These are phyloP conservation scores for Citrus cavaleriei DNA, from an alignment of 345 rosid genomes.

Conservation along the genomic window DNA sequence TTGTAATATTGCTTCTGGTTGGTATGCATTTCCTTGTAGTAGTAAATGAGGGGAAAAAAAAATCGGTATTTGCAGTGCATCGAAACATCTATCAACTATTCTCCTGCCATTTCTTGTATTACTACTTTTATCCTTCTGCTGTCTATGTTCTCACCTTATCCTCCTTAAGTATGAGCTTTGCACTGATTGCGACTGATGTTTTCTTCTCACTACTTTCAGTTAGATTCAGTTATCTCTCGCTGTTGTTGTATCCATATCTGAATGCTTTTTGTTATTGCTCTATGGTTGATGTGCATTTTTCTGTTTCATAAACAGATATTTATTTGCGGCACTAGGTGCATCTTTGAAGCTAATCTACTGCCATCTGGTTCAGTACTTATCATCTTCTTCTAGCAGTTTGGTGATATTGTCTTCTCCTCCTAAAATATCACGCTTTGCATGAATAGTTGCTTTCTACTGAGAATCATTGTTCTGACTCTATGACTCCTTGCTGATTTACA, in stretches of 20 bases:
- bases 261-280: background rate
- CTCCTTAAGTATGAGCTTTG: background rate
- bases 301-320: background rate
- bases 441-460: background rate
- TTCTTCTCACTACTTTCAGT: background rate
- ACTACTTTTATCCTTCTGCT: background rate
- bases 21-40: conserved; percentile 19
- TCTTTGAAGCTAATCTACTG: background rate
- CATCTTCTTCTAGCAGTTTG: background rate
- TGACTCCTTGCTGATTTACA: too few relatives aligned
- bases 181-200: background rate
- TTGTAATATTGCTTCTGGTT: conserved; percentile 22
- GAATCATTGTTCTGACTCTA: too few relatives aligned
- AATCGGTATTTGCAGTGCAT: background rate
- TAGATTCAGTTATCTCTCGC: background rate
- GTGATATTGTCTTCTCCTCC: background rate
- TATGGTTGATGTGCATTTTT: background rate
- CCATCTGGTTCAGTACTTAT: background rate
- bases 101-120: background rate
- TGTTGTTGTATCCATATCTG: background rate
- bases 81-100: background rate
- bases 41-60: background rate
- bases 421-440: background rate
- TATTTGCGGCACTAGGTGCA: background rate
- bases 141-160: background rate